These are phyloP conservation scores for Tolypocladium album DNA, from an alignment of 2,329 filamentous ascomycete species.

Conservation along the genomic window DNA sequence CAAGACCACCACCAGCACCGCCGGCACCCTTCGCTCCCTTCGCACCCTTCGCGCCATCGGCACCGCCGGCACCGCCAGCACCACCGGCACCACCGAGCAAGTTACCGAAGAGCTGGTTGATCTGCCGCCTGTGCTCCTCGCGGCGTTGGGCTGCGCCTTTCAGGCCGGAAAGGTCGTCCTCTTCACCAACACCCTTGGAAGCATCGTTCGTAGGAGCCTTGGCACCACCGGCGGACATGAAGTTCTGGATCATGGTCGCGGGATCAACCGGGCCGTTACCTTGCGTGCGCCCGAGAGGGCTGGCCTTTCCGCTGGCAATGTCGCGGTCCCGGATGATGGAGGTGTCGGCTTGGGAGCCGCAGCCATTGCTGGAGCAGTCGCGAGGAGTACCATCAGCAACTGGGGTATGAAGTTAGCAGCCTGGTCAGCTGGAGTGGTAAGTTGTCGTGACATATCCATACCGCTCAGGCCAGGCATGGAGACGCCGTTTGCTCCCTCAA, in stretches of 20 bases:
- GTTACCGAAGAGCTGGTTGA: constrained; percentile 20
- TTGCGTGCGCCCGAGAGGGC: constrained; percentile 54
- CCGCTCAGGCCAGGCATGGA: constrained; percentile 46
- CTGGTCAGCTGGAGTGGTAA: background rate
- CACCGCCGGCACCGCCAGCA: background rate
- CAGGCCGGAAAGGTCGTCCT: constrained; percentile 28
- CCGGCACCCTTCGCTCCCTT: background rate
- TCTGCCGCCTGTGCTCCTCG: constrained; percentile 14
- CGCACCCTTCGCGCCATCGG: background rate
- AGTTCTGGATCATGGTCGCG: constrained; percentile 43
- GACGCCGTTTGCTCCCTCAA: constrained; percentile 50
- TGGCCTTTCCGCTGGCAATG: constrained; percentile 38
- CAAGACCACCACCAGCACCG: constrained; percentile 3
- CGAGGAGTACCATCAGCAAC: constrained; percentile 57
- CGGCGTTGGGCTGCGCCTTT: constrained; percentile 8
- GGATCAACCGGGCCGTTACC: constrained; percentile 49
- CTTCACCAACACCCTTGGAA: constrained; percentile 23
- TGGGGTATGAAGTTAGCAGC: constrained; percentile 8
- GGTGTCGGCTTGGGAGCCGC: constrained; percentile 60
- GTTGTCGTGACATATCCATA: constrained; percentile 4
- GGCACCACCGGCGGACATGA: constrained; percentile 39
- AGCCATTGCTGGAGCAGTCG: constrained; percentile 50
- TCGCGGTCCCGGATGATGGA: constrained; percentile 55
- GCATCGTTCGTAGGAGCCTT: constrained; percentile 26
- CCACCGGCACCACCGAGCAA: constrained; percentile 1